phyloP scores from a whole-genome alignment of 1,284 basidiomycete species.

The Cutaneotrichosporon sp. region DNA sequence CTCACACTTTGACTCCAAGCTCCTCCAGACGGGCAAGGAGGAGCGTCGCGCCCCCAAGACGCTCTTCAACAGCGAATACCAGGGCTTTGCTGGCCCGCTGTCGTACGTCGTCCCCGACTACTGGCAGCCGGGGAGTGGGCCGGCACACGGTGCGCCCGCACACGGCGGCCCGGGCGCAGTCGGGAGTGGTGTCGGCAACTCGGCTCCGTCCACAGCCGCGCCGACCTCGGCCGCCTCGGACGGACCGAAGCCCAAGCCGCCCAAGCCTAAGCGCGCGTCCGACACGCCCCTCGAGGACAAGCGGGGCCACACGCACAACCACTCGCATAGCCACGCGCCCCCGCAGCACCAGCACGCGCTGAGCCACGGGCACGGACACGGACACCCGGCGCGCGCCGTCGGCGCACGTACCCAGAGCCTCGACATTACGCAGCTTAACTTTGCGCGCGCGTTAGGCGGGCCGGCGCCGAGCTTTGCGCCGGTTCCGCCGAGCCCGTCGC shows the following conservation, averaged over 20 bases:
- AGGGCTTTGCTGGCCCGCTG: slow-evolving; percentile 28
- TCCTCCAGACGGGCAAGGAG: slow-evolving; percentile 70
- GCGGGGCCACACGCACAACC: slow-evolving; percentile 19
- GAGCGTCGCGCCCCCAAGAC: slow-evolving; percentile 73
- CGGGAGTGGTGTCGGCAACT: not conserved
- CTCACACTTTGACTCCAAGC: slow-evolving; percentile 95
- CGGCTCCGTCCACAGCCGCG: not conserved
- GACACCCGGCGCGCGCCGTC: slow-evolving; percentile 40
- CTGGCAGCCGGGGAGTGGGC: slow-evolving; percentile 28
- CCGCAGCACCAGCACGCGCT: slow-evolving; percentile 16
- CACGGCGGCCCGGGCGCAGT: too few relatives aligned
- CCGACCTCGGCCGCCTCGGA: slow-evolving; percentile 69
- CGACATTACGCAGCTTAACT: slow-evolving; percentile 54
- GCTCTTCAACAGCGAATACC: slow-evolving; percentile 69
- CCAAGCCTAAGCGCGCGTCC: slow-evolving; percentile 68
- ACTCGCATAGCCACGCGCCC: slow-evolving; percentile 18
- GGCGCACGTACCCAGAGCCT: slow-evolving; percentile 53
- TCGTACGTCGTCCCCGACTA: slow-evolving; percentile 34
- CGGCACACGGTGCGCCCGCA: too few relatives aligned
- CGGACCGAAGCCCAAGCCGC: slow-evolving; percentile 51
- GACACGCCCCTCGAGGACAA: slow-evolving; percentile 86
- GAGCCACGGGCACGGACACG: slow-evolving; percentile 31
- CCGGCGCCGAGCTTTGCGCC: slow-evolving; percentile 32
- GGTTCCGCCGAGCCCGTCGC: slow-evolving; percentile 33
- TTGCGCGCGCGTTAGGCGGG: slow-evolving; percentile 35